Evolutionary conservation across 2,329 filamentous ascomycete species (phyloP).

Genomic region (Alternaria gaisen): DNA sequence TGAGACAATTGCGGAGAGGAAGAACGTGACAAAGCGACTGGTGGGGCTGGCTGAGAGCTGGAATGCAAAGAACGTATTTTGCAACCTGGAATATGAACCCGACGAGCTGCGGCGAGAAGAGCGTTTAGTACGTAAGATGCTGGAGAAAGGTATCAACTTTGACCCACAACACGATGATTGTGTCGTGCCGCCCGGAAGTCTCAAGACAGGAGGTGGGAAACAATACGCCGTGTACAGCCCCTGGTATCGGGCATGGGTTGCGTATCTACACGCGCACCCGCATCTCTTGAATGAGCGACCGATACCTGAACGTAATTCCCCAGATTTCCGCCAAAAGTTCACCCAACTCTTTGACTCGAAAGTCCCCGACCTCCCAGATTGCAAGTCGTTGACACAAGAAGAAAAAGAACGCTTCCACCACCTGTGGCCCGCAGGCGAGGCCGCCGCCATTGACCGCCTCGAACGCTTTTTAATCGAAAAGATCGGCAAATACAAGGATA

Average conservation of each 20-base stretch:
- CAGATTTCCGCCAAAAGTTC: slow-evolving; percentile 59
- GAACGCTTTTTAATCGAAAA: slow-evolving; percentile 58
- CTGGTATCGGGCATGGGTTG: slow-evolving; percentile 81
- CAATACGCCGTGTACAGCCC: slow-evolving; percentile 87
- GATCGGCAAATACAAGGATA: slow-evolving; percentile 50
- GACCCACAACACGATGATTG: slow-evolving; percentile 83
- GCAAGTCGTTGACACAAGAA: slow-evolving; percentile 64
- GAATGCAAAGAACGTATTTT: slow-evolving; percentile 77
- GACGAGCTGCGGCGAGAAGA: slow-evolving; percentile 85
- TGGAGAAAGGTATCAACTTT: slow-evolving; percentile 72
- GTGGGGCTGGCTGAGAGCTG: slow-evolving; percentile 73
- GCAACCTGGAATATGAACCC: slow-evolving; percentile 91
- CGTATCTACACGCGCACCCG: slow-evolving; percentile 73
- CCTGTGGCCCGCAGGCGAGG: slow-evolving; percentile 58
- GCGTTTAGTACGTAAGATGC: slow-evolving; percentile 67
- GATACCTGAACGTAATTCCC: slow-evolving; percentile 65
- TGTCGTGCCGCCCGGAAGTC: slow-evolving; percentile 76
- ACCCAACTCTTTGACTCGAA: slow-evolving; percentile 44
- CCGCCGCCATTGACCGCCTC: slow-evolving; percentile 54
- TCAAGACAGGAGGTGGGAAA: slow-evolving; percentile 73
- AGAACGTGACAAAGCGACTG: slow-evolving; percentile 67
- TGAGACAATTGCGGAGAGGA: slow-evolving; percentile 74
- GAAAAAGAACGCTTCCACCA: slow-evolving; percentile 51
- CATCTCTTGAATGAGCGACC: slow-evolving; percentile 71
- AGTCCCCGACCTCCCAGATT: slow-evolving; percentile 62